A percentile compares a stretch with the other conserved stretches of the same genome.
phyloP scores from a whole-genome alignment of 2,329 filamentous ascomycete species.

The Penicillium sp. region DNA sequence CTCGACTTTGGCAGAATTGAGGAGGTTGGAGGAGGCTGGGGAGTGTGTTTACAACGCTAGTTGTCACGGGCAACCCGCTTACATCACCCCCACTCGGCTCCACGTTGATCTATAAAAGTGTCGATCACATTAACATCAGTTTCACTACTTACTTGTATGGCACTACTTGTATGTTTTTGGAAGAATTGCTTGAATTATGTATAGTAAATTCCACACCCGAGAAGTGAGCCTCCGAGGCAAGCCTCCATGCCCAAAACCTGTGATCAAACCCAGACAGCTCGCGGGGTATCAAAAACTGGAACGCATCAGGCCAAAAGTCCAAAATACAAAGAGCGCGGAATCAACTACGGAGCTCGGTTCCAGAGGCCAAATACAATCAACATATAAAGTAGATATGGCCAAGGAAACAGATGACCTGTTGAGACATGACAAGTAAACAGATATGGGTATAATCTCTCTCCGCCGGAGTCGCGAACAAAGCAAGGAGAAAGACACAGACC shows the following conservation, averaged over 20 bases:
- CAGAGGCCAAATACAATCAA: conserved; percentile 2
- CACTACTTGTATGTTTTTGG: too few species aligned
- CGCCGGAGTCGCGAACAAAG: conserved; percentile 19
- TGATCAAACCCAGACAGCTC: conserved; percentile 6
- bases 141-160: too few species aligned
- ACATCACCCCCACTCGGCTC: conserved; percentile 22
- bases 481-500: conserved; percentile 14
- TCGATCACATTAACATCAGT: conserved; percentile 10
- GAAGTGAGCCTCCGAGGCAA: not conserved
- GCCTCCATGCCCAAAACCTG: conserved; percentile 3
- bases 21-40: conserved; percentile 45
- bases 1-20: conserved; percentile 26
- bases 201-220: conserved; percentile 2
- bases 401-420: conserved; percentile 22
- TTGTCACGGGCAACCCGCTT: conserved; percentile 30
- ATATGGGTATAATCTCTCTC: conserved; percentile 29
- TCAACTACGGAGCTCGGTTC: conserved; percentile 4
- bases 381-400: conserved; percentile 13
- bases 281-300: conserved; percentile 12
- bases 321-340: conserved; percentile 2
- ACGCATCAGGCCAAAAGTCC: not conserved
- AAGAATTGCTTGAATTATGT: not conserved
- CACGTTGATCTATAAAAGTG: conserved; percentile 4
- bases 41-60: conserved; percentile 29
- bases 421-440: conserved; percentile 24